Evolutionary conservation across 805 yeast species (phyloP).

Genomic region (Metschnikowia anglica): DNA sequence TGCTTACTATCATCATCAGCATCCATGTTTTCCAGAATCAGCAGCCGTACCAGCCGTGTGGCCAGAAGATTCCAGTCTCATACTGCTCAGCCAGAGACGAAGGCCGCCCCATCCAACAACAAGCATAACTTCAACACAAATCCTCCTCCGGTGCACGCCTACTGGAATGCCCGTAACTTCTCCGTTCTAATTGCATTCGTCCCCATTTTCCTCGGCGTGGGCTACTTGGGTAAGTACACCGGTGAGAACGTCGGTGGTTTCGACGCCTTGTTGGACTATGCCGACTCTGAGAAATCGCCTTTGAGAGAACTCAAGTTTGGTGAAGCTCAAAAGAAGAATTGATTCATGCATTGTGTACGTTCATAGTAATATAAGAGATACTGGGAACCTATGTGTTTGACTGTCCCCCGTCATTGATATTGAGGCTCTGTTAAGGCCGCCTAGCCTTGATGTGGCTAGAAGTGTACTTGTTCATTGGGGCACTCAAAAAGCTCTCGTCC

Average conservation of each 20-base stretch:
- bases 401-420: too few species aligned
- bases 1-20: slow-evolving; percentile 10
- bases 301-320: slow-evolving; percentile 38
- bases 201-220: slow-evolving; percentile 37
- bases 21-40: slow-evolving; percentile 30
- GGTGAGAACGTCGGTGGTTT: slow-evolving; percentile 32
- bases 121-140: slow-evolving; percentile 41
- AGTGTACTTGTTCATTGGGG: too few species aligned
- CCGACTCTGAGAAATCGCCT: slow-evolving; percentile 40
- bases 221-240: slow-evolving; percentile 33
- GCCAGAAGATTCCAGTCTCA: slow-evolving; percentile 33
- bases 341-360: slow-evolving; percentile 10
- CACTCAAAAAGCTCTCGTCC: too few species aligned
- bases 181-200: slow-evolving; percentile 37
- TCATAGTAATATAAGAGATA: slow-evolving; percentile 8
- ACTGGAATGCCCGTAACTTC: slow-evolving; percentile 43
- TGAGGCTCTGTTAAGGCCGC: too few species aligned
- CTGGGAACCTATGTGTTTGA: neutral
- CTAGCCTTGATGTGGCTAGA: too few species aligned
- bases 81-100: slow-evolving; percentile 20
- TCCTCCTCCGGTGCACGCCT: slow-evolving; percentile 47
- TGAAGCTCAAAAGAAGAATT: slow-evolving; percentile 33
- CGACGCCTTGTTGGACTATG: slow-evolving; percentile 34
- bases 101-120: slow-evolving; percentile 39
- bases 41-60: slow-evolving; percentile 23